Base-by-base conservation (phyloP, 2,329 filamentous ascomycete species). In the Phaeosphaeriaceae sp. region DNA sequence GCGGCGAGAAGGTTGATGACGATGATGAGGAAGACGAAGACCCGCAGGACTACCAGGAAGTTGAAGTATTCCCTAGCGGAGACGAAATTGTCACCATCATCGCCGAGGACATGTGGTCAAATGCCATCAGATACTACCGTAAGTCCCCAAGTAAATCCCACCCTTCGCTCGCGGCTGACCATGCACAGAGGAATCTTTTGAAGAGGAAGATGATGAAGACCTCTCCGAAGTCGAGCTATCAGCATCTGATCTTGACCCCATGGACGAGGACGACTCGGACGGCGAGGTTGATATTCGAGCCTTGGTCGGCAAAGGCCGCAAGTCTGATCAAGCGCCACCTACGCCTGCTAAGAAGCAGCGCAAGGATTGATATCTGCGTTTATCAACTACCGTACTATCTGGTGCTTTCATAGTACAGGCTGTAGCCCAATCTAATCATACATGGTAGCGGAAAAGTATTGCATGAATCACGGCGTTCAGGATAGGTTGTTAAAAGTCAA, bases 61-160 rank as follows among this genome's bases (percentile, higher is more conserved):
- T 87, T 39, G 93, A 97, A 75, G 87, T 96, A 62, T 96, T 94
- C 80, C 88, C 89, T n/a, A 85, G 86, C 35, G 93, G 90, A 17
- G 91, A 95, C 61, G 88, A 92, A 54, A 74, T 97, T 39, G 92
- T 92, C 32, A 82, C 91, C 55, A 81, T 86, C 52, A 80, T 97
- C 61, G 85, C 88, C 7, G 92, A 97, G 70, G 93, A 97, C 62
- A 78, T 97, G 43, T 97, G 88, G 87, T 89, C 90, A 39, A 85
- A 86, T 56, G 93, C 92, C 49, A 87, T 96, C 73, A 90, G 89
- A 74, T 95, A 94, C 77, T 97, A 94, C 77, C 89, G 90, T 94
- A 79, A 77, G 89, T 83, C 2, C 23, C 20, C 37, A 13, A n/a
- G 28, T n/a, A 17, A 8, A 1, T 9, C 18, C 16, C 15, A 5